phyloP scores from a whole-genome alignment of 768 basidiomycete genomes.

The Russula virescens region DNA sequence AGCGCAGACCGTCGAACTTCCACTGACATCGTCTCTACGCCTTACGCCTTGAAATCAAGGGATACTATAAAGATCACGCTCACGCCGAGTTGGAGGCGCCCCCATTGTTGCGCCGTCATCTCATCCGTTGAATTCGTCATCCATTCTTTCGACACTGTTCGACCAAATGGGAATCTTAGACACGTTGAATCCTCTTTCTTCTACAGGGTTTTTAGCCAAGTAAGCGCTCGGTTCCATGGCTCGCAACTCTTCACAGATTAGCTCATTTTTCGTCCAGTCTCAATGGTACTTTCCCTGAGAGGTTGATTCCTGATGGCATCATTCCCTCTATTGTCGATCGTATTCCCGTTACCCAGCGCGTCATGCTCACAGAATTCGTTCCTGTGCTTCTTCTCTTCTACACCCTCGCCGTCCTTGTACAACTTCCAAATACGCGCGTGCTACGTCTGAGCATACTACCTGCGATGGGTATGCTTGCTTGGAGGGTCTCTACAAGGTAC shows the following conservation, averaged over 20 bases:
- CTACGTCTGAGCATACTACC: constrained; percentile 46
- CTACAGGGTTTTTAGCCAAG: not conserved
- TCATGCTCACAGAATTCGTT: constrained; percentile 33
- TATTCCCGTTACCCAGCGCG: not conserved
- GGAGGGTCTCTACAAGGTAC: constrained; percentile 39
- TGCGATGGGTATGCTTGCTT: constrained; percentile 40
- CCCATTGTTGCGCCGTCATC: not conserved
- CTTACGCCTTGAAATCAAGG: not conserved
- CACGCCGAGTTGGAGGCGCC: not conserved
- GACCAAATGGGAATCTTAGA: constrained; percentile 11
- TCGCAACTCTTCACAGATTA: too few species aligned
- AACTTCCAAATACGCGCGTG: constrained; percentile 39
- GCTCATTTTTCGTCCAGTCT: not conserved
- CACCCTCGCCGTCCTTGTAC: constrained; percentile 47
- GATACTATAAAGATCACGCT: not conserved
- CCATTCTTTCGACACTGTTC: not conserved
- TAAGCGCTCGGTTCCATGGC: not conserved
- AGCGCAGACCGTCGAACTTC: not conserved
- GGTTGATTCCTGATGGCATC: constrained; percentile 8
- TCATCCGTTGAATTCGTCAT: not conserved
- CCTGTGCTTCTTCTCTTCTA: constrained; percentile 44
- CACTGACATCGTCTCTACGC: not conserved
- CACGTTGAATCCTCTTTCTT: not conserved
- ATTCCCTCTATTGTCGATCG: constrained; percentile 13
- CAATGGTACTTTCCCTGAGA: constrained; percentile 8